Evolutionary conservation across 805 yeast species (phyloP).

Genomic region (Clavispora santaluciae): DNA sequence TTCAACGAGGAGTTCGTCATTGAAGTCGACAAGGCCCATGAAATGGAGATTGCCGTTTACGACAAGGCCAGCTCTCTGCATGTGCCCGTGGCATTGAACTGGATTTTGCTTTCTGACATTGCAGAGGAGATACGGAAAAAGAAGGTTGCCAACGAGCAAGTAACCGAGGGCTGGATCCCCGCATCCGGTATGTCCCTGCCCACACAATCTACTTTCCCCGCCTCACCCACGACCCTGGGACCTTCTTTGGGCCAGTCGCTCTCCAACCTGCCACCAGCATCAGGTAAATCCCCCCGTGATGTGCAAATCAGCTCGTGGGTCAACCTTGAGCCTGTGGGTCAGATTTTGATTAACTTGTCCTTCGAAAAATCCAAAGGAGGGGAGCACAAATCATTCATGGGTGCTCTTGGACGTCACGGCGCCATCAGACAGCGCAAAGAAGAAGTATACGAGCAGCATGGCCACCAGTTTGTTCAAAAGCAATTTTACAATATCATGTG

Average conservation of each 20-base stretch:
- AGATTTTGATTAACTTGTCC: slow-evolving; percentile 69
- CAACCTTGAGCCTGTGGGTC: slow-evolving; percentile 91
- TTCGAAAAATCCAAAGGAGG: slow-evolving; percentile 59
- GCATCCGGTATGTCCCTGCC: slow-evolving; percentile 52
- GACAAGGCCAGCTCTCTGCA: slow-evolving; percentile 65
- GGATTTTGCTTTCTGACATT: slow-evolving; percentile 87
- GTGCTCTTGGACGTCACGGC: slow-evolving; percentile 77
- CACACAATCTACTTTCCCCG: neutral
- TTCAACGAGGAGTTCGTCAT: slow-evolving; percentile 82
- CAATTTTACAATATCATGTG: slow-evolving; percentile 95
- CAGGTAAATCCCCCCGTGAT: slow-evolving; percentile 12
- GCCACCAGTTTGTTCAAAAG: slow-evolving; percentile 94
- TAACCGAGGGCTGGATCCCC: slow-evolving; percentile 80
- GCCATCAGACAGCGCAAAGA: slow-evolving; percentile 93
- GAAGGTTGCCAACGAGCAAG: slow-evolving; percentile 64
- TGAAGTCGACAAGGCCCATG: slow-evolving; percentile 86
- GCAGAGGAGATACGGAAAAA: slow-evolving; percentile 93
- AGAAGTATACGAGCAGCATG: slow-evolving; percentile 90
- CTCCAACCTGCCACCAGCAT: neutral
- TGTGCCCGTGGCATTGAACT: slow-evolving; percentile 86
- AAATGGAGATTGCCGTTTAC: slow-evolving; percentile 80
- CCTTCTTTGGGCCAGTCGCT: neutral
- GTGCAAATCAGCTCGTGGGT: slow-evolving; percentile 76
- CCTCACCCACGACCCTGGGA: neutral
- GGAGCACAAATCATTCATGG: slow-evolving; percentile 36